These are phyloP conservation scores for Chrysochromulina parva DNA, from an alignment of 78 protist species.

Conservation along the genomic window DNA sequence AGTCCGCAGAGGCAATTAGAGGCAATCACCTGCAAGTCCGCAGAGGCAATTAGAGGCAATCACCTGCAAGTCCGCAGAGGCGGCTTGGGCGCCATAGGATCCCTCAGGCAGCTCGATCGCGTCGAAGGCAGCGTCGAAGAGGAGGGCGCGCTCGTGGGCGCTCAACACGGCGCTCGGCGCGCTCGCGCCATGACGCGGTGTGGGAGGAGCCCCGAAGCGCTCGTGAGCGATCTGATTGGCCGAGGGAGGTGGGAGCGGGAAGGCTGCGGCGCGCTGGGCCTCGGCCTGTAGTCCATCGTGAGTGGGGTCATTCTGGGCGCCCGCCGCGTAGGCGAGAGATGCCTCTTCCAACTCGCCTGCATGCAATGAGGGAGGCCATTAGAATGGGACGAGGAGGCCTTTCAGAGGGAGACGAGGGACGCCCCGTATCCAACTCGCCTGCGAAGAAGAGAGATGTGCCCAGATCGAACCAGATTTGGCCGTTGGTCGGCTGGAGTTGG, in stretches of 20 bases:
- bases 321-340: not conserved
- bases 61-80: not conserved
- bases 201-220: too few relatives aligned
- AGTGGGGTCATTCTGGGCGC: not conserved
- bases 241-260: not conserved
- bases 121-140: not conserved
- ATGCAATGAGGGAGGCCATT: too few relatives aligned
- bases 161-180: too few relatives aligned
- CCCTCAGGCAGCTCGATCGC: not conserved
- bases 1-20: too few relatives aligned
- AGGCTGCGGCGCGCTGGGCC: not conserved
- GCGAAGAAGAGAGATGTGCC: constrained; percentile 17
- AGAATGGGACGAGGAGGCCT: too few relatives aligned
- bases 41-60: too few relatives aligned
- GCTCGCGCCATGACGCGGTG: too few relatives aligned
- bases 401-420: too few relatives aligned
- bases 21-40: too few relatives aligned
- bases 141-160: not conserved
- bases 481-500: not conserved
- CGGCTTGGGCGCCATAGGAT: not conserved
- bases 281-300: not conserved
- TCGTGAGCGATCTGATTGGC: not conserved
- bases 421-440: not conserved
- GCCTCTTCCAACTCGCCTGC: not conserved
- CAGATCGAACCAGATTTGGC: not conserved